Base-by-base conservation (phyloP, 148 eudicot species). In the Rhododendron williamsianum region DNA sequence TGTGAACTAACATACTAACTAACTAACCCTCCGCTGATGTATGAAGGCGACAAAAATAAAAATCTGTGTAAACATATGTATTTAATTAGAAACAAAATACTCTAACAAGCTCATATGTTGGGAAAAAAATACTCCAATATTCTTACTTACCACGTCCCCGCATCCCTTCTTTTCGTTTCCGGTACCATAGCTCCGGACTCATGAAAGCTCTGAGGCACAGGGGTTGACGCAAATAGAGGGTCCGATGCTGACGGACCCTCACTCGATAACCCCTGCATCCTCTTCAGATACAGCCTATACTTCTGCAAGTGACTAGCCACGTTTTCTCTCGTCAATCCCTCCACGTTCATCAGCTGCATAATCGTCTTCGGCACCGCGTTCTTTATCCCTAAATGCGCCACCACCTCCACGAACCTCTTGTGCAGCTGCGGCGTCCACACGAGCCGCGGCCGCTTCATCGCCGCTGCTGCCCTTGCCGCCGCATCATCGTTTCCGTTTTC, bases 391-490 rank as follows among this genome's bases (percentile, higher is more conserved):
- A 88, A 33, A 78, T 85, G 89, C 1, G 83, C 89, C 21, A 88
- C 87, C 7, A 83, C 89, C 35, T 88, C 89, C 23, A 88, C 87
- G 43, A 88, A 88, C 58, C 89, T 33, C 82, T 88, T 88, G 79
- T 88, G 89, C 72, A 88, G 71, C 71, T 82, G 87, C 25, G 89
- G 87, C 46, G 89, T 88, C 89, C 89, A 88, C 1, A 86, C 90
- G 12, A 88, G 48, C 27, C 90, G 60, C 23, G 90, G 86, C 84
- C 90, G 60, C 45, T 87, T 87, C 81, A 81, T 33, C 43, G 88
- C 43, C 43, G 80, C 43, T 33, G 88, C 52, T 23, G 80, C 43
- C 58, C 82, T 67, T 13, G 79, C 85, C 27, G 88, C 72, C 82
- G 45, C 56, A 25, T 86, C 87, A 0, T 80, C 83, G 78, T 19